Conservation (phyloP, 805 yeast species). For the Lachancea cidri region DNA sequence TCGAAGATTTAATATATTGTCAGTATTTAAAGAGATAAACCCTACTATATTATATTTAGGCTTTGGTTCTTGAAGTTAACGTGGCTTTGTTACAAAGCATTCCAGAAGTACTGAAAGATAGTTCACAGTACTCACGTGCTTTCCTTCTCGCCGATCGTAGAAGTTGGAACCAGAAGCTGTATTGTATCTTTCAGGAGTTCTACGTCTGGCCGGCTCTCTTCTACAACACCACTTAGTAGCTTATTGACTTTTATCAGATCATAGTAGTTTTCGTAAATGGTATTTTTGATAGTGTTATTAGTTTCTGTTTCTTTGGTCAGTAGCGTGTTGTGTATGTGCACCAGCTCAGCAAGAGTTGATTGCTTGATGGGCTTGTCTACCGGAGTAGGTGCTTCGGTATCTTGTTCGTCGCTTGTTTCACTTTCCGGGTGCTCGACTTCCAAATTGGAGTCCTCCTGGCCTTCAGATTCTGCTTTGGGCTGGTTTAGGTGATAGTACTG, state of each 20-base stretch:
- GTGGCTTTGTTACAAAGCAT: too few species aligned
- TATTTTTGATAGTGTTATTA: constrained; percentile 52
- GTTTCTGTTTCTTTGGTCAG: constrained; percentile 28
- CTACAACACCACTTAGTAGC: constrained; percentile 36
- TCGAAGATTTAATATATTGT: too few species aligned
- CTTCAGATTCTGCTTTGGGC: neutral
- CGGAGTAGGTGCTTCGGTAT: neutral
- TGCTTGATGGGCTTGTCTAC: constrained; percentile 3
- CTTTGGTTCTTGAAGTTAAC: too few species aligned
- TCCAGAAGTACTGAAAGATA: neutral
- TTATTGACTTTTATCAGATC: constrained; percentile 65
- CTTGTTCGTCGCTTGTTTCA: constrained; percentile 1
- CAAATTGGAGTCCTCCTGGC: neutral
- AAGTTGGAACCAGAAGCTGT: neutral
- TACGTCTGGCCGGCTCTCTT: constrained; percentile 11
- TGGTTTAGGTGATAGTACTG: constrained; percentile 23
- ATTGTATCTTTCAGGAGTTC: constrained; percentile 14
- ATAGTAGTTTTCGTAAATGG: constrained; percentile 70
- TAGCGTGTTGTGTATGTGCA: constrained; percentile 25
- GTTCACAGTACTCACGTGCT: neutral
- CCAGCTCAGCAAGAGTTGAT: constrained; percentile 17
- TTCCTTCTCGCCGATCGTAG: neutral
- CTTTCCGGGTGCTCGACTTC: neutral
- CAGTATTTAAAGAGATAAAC: too few species aligned
- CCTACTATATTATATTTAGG: too few species aligned